Percentiles rank a stretch among this genome's conserved stretches.
Conservation (phyloP, 2,329 filamentous ascomycete genomes). For the Lachnellula cervina region DNA sequence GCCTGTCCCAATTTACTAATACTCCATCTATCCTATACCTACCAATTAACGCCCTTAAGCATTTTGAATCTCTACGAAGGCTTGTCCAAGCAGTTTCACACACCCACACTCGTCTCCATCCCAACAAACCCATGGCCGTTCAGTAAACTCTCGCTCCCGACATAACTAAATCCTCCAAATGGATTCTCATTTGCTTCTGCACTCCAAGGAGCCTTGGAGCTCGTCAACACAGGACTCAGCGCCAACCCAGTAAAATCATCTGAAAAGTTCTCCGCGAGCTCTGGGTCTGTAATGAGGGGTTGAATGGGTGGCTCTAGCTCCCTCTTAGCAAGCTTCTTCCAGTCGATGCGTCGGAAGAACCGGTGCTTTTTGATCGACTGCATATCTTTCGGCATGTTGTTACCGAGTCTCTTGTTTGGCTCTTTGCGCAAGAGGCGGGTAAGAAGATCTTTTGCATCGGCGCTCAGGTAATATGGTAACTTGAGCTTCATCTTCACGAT, state of each 20-base stretch:
- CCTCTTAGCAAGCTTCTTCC: slow-evolving; percentile 76
- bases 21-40: too few species aligned
- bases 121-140: slow-evolving; percentile 24
- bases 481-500: slow-evolving; percentile 89
- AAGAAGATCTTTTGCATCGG: slow-evolving; percentile 90
- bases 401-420: slow-evolving; percentile 81
- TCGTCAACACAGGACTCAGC: slow-evolving; percentile 64
- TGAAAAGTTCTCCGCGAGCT: slow-evolving; percentile 93
- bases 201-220: slow-evolving; percentile 23
- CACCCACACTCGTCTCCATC: background rate
- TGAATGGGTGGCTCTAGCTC: slow-evolving; percentile 86
- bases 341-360: slow-evolving; percentile 97
- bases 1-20: too few species aligned
- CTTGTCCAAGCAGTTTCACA: background rate
- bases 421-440: slow-evolving; percentile 89
- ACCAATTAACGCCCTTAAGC: background rate
- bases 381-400: slow-evolving; percentile 84
- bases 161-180: slow-evolving; percentile 34
- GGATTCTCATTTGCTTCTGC: slow-evolving; percentile 24
- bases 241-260: slow-evolving; percentile 85
- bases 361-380: slow-evolving; percentile 82
- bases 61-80: background rate
- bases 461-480: slow-evolving; percentile 83
- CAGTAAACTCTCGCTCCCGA: slow-evolving; percentile 32
- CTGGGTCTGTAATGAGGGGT: slow-evolving; percentile 91